Evolutionary conservation across 352 stramenopile genomes (phyloP).

Genomic region (Peronosclerospora sorghi): DNA sequence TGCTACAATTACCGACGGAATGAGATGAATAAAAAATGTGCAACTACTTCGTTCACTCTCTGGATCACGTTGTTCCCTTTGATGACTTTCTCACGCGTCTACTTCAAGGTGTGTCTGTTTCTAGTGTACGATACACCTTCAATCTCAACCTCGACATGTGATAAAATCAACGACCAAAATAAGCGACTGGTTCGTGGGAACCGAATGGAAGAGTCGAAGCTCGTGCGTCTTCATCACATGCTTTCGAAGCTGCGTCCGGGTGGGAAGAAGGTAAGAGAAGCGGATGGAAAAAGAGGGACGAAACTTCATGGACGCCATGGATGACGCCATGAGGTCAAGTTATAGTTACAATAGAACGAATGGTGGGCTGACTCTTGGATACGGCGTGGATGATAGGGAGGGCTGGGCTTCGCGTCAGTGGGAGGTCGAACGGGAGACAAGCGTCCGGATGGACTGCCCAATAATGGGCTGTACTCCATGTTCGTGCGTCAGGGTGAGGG

Average conservation of each 20-base stretch:
- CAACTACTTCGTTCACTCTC: no score
- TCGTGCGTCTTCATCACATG: conserved; percentile 77
- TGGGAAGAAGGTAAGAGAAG: conserved; percentile 52
- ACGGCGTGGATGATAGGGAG: conserved; percentile 27
- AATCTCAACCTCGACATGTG: no score
- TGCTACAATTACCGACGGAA: no score
- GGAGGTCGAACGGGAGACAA: conserved; percentile 43
- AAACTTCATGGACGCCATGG: neutral
- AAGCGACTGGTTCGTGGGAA: neutral
- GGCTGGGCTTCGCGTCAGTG: conserved; percentile 50
- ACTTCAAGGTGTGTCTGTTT: no score
- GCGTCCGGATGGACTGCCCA: conserved; percentile 58
- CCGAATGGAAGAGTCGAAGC: conserved; percentile 76
- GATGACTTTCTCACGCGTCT: no score
- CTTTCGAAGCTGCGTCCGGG: conserved; percentile 74
- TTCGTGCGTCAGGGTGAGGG: conserved; percentile 73
- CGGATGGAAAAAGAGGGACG: neutral
- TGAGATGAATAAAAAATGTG: no score
- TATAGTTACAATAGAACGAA: neutral
- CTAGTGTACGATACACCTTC: no score
- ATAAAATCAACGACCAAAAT: no score
- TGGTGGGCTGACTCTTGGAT: neutral
- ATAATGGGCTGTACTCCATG: conserved; percentile 80
- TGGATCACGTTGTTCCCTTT: no score
- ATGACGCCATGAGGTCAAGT: neutral